Base-by-base conservation (phyloP, 371 early-diverging fungal species). In the Apophysomyces elegans region DNA sequence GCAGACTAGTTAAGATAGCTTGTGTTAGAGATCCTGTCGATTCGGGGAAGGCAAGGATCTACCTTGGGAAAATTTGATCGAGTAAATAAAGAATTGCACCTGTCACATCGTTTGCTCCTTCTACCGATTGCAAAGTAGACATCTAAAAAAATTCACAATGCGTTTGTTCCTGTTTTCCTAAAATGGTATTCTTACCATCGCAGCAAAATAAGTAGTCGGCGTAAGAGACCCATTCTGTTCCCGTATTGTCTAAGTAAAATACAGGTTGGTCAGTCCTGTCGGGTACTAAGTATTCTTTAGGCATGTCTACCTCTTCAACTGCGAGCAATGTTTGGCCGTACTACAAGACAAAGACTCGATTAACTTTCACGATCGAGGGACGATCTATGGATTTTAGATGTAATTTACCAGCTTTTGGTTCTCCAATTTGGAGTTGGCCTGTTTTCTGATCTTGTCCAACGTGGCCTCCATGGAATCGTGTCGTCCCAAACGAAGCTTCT, bases 191-290 rank as follows among this genome's bases (percentile, higher is more conserved):
- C 75, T 81, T 83, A 95, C 89, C 77, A 96, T 81, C 16, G 93
- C 91, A 37, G 91, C 94, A 84, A 95, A 96, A 76, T 96, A 97
- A 26, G 95, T 91, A 26, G 92, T 83, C 4, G 97, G 91, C 16
- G 79, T 83, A 35, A 86, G 76, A 36, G 77, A 64, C 35, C 85
- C 89, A 60, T 82, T 77, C 70, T 93, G 90, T 71, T 94, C 94
- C 43, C 73, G 75, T 62, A 97, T 87, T 32, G 94, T 93, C 81
- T 88, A 79, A 16, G 45, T 11, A 67, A 44, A 58, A 13, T 37
- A 50, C 18, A 11, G 39, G 7, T 13, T 16, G 12, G 21, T 46
- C 18, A 47, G 21, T 26, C 16, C 26, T 14, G n/a, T 18, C 6
- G 14, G 37, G 37, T 43, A 35, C 37, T 63, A 14, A 14, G 37